Evolutionary conservation across 73 alveolate genomes (phyloP).

Genomic region (Tetrahymena elliotti): DNA sequence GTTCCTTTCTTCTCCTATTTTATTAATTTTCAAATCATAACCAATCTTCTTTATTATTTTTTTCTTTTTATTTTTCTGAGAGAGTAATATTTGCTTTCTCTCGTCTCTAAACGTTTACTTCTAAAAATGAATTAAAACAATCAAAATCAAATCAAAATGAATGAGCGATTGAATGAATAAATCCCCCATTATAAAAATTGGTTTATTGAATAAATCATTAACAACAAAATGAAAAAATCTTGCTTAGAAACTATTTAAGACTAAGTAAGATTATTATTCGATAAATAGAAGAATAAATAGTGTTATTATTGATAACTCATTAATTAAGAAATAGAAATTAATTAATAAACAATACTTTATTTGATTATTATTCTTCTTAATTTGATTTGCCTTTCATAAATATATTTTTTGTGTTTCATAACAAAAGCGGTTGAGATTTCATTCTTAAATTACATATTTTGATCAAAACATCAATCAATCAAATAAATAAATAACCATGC

Average conservation of each 20-base stretch:
- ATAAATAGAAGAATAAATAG: not conserved
- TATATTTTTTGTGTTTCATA: not conserved
- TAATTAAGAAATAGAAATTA: not conserved
- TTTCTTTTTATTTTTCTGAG: not conserved
- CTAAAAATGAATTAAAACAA: not conserved
- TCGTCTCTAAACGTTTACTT: not conserved
- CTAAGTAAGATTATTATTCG: not conserved
- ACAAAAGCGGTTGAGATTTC: not conserved
- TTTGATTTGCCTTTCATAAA: not conserved
- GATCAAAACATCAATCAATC: not conserved
- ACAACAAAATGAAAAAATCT: not conserved
- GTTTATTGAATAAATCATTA: not conserved
- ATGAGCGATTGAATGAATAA: not conserved
- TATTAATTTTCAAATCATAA: not conserved
- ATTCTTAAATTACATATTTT: not conserved
- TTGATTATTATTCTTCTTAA: not conserved
- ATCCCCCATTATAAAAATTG: not conserved
- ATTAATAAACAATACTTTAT: too few relatives aligned
- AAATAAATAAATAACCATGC: too few relatives aligned
- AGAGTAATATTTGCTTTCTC: not conserved
- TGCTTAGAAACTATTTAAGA: not conserved
- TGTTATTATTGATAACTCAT: too few relatives aligned
- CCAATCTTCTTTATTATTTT: not conserved
- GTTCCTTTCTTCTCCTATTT: not conserved
- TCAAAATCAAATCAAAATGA: too few relatives aligned